Evolutionary conservation across 176 grass and related monocot genomes (phyloP).

Genomic region (Musa schizocarpa): DNA sequence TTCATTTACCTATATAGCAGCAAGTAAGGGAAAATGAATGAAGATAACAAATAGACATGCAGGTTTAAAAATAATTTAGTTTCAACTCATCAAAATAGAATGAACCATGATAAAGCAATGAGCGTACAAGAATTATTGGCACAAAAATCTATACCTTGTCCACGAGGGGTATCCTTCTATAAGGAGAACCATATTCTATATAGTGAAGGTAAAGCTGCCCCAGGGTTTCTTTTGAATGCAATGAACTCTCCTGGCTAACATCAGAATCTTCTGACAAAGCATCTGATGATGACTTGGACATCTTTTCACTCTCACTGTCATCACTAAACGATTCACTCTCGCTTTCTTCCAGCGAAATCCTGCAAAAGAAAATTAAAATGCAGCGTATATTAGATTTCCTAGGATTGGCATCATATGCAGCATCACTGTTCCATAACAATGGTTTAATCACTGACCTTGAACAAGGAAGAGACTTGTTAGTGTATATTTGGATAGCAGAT

Average conservation of each 20-base stretch:
- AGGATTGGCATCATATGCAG: background rate
- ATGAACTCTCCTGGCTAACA: background rate
- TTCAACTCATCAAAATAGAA: background rate
- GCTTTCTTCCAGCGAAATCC: background rate
- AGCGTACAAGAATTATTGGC: background rate
- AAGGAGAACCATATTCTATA: conserved; percentile 43
- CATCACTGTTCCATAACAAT: background rate
- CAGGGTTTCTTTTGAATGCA: background rate
- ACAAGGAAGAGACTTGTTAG: conserved; percentile 13
- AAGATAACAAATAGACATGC: background rate
- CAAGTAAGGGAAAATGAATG: background rate
- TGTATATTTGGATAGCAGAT: conserved; percentile 59
- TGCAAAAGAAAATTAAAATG: background rate
- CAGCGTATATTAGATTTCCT: background rate
- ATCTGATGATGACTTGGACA: background rate
- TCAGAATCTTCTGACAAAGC: background rate
- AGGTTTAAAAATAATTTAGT: background rate
- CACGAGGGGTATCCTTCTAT: conserved; percentile 41
- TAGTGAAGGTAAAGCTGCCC: conserved; percentile 41
- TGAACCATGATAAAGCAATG: background rate
- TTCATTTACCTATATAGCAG: conserved; percentile 39
- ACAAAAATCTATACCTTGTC: conserved; percentile 32
- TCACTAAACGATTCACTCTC: background rate
- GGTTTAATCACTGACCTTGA: conserved; percentile 20
- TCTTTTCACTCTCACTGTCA: conserved; percentile 8